Evolutionary conservation across 176 grass and related monocot species (phyloP), one percentile per base, ranked within the genome.

Genomic region (Miscanthus lutarioriparius): DNA sequence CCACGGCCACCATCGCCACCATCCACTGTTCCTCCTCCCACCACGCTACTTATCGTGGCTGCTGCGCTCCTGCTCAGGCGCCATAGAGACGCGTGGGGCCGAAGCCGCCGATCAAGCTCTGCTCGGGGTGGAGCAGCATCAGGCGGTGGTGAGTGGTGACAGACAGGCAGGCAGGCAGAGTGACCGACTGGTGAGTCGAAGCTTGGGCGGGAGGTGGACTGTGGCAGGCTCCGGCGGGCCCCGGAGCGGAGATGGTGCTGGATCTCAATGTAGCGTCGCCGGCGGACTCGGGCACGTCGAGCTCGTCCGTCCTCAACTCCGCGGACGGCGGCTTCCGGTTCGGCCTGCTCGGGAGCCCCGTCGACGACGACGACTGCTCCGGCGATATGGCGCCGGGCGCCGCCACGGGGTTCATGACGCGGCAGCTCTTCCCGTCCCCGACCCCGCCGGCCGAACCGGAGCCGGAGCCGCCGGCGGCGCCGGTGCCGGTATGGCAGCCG

Each of bases 191-290:
- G 78, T 78, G 66, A 25, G 58, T 49, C 74, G 78, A 64, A 67
- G 79, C 13, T 81, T 39, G 15, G 8, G 37, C 26, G 7, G 5
- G 43, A 70, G 76, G 75, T 53, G 38, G 47, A 0, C 8, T 75
- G 43, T 65, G 43, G n/a, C 33, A 58, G 43, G n/a, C 33, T 64
- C 65, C 38, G 2, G 53, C 30, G 83, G 48, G 61, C 16, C 26
- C 25, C 64, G 75, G 85, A 74, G 80, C 48, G 86, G 68, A 80
- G 79, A 98, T 92, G 95, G 84, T 91, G 82, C 84, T 98, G 89
- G 95, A 98, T 95, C 95, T 98, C 86, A 98, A 98, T 92, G 91
- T 92, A 73, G 89, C 80, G 56, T 97, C 95, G 25, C 86, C 88
- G 59, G 91, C 25, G 23, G 80, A 69, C 64, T 95, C 92, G 19